Base-by-base conservation (phyloP, 345 rosid genomes). In the Xanthoceras sorbifolium region DNA sequence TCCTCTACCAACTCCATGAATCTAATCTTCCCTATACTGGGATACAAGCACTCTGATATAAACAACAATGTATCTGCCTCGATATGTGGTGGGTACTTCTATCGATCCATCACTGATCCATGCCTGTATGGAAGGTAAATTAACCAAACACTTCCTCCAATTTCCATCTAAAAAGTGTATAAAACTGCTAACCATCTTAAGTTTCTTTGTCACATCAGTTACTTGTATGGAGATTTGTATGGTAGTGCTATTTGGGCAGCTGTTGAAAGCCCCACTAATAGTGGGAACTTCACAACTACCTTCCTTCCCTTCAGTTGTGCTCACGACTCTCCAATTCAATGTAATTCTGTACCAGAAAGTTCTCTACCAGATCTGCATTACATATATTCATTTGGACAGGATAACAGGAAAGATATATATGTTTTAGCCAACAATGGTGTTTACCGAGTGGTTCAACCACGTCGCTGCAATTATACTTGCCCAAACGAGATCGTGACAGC, bases 61-160 rank as follows among this genome's bases (percentile, higher is more conserved):
- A 84, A 85, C 66, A 82, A 74, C 17, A 80, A 38, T 7, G 80
- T 77, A 75, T 83, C 89, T 36, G 89, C 92, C 44, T 82, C 89
- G 20, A 83, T 87, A 59, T 78, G 80, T 3, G 92, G 92, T 25
- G 90, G 89, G 40, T 88, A 87, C 73, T 85, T 87, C 52, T 87
- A 80, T 70, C 79, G 89, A 75, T 84, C 87, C 70, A 77, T 25
- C 38, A 80, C 85, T 60, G 90, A 90, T 85, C 88, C 92, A 78
- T 87, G 90, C 77, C 22, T 82, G 81, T 62, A 83, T 77, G 88
- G 92, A 76, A 88, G 79, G 92, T 87, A 64, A 82, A 86, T 40
- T 25, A 28, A 18, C 69, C 18, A 17, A 61, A 28, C 26, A 70
- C 65, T 54, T 34, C 32, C 36, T 69, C 46, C 28, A 15, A 20